Base-by-base conservation (phyloP, 768 basidiomycete species). In the Lentinula edodes region DNA sequence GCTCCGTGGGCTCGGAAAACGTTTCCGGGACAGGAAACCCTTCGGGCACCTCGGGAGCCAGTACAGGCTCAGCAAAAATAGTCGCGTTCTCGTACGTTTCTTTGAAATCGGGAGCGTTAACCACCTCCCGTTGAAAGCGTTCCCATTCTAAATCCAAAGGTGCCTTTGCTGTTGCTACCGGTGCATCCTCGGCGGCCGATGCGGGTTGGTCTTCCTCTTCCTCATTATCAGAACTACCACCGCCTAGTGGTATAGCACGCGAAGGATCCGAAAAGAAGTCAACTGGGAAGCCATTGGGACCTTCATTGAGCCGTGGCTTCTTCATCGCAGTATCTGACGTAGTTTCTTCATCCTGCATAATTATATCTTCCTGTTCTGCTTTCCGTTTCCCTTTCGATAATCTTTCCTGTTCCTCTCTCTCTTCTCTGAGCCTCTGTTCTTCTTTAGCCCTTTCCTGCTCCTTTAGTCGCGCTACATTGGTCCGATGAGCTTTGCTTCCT, bases 221-320 rank as follows among this genome's bases (percentile, higher is more conserved):
- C 1, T 68, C 69, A 1, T 68, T 70, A 5, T 70, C 71, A 20
- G 75, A 75, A 7, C 74, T 76, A 12, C 81, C 82, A 3, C 79
- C 79, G 1, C 80, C 83, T 4, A 75, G 66, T 36, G 75, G 70
- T 8, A 80, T 83, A 1, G 76, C 78, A 39, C 79, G 81, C 15
- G 82, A 82, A 13, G 87, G 80, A 67, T 93, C 88, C n/a, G 91
- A 91, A 76, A 93, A 93, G 76, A 93, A 93, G 71, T 89, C 85
- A 1, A 75, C 69, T 6, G 90, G 90, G 58, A 91, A 82, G 2
- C 70, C 73, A 54, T 61, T 65, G 32, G 57, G 60, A 12, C 59
- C 53, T 61, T 66, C 68, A 58, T 64, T 63, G 53, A 66, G 63
- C 50, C 71, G 74, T 42, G 70, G 70, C 64, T 69, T 75, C 65